These are phyloP conservation scores for Ministeria vibrans DNA, from an alignment of 78 protist genomes.

Conservation along the genomic window DNA sequence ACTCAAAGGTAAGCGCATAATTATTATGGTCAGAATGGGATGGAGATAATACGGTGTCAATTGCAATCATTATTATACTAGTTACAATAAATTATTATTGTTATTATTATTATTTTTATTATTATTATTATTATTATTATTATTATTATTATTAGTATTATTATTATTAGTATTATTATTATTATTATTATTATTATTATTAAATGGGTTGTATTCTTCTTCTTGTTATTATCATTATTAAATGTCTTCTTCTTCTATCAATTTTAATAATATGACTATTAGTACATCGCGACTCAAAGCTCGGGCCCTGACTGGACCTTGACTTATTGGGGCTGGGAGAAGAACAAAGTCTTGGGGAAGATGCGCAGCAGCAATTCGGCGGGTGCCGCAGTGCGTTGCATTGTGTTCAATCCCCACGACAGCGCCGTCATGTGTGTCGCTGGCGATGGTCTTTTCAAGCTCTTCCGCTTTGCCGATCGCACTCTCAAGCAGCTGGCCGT, in stretches of 20 bases:
- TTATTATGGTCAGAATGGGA: neutral
- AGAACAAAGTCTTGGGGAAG: neutral
- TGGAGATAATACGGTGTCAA: no score
- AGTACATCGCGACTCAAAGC: conserved; percentile 22
- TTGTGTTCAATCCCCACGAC: conserved; percentile 37
- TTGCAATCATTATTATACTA: no score
- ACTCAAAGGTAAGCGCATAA: neutral
- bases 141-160: neutral
- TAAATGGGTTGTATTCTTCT: neutral
- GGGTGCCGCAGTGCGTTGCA: neutral
- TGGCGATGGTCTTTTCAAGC: conserved; percentile 37
- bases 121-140: no score
- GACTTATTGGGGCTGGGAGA: conserved; percentile 53
- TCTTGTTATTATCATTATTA: neutral
- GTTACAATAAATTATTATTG: neutral
- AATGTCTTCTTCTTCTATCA: neutral
- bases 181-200: no score
- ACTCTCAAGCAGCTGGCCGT: conserved; percentile 26
- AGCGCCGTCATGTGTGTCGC: conserved; percentile 27
- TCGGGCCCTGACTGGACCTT: conserved; percentile 48
- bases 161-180: no score
- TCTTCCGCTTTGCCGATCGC: conserved; percentile 27
- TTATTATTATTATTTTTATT: no score
- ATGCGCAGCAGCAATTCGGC: neutral
- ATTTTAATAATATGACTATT: neutral